Base-by-base conservation (phyloP, 805 yeast genomes). In the Candida namnaoensis region DNA sequence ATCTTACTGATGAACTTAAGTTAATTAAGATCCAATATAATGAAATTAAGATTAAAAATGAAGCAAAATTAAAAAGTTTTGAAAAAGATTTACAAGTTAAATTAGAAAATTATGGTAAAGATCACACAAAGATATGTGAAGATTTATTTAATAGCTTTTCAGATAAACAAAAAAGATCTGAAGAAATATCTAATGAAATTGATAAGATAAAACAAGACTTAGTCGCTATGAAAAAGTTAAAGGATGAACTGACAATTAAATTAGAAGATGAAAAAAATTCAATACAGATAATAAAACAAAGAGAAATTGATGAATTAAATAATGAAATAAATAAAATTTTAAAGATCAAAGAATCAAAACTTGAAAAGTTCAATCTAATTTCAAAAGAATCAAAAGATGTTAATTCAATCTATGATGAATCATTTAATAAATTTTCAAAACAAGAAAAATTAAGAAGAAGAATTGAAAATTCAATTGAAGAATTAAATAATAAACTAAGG, bases 401-500 rank as follows among this genome's bases (percentile, higher is more conserved):
- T 12, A 53, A 53, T 34, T 27, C 26, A 2, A 35, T 35, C 1
- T 62, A 62, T 44, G 44, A 56, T 30, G 48, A 44, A 5, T 44
- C 61, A 7, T 44, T 45, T 15, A 50, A 45, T 4, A 69, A 66
- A 44, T 45, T 61, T 34, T 56, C 58, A 15, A 60, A 57, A 30
- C 71, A 69, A 46, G 59, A 57, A 30, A 51, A 49, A 5, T 61
- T 69, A 28, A 60, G 72, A 43, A 61, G 71, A 47, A 60, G 64
- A 9, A 53, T 77, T 34, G 79, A 76, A 52, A 73, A 74, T 48
- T 64, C 74, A 1, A 76, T 77, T 14, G 65, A 65, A 40, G 69
- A 67, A 41, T 40, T 59, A 25, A 46, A 52, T 23, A 68, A 68
- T 1, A 54, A 52, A 24, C 51, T 64, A 5, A 52, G 72, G 14